Evolutionary conservation across 2,329 filamentous ascomycete species (phyloP).

Genomic region (Ilyonectria sp.): DNA sequence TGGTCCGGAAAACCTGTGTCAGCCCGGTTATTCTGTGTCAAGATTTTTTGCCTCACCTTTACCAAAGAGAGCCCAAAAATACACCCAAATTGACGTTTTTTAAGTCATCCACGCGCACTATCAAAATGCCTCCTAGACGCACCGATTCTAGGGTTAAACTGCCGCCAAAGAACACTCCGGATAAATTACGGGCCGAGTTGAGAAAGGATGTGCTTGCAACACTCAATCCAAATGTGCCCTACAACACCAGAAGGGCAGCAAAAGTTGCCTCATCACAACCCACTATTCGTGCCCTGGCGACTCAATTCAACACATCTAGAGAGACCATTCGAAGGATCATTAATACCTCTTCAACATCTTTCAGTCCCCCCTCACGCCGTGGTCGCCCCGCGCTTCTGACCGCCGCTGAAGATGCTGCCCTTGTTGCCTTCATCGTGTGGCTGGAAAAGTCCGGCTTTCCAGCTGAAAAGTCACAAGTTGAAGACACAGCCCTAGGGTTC

Average conservation of each 20-base stretch:
- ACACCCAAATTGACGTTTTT: background rate
- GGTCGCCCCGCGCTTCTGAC: background rate
- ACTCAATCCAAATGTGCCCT: background rate
- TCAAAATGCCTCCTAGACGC: background rate
- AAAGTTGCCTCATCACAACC: background rate
- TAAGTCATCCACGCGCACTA: background rate
- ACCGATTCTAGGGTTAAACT: background rate
- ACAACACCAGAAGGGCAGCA: background rate
- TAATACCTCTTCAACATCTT: background rate
- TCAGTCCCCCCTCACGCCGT: background rate
- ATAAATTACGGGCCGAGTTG: background rate
- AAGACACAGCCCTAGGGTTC: background rate
- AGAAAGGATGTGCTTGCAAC: background rate
- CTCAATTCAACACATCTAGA: background rate
- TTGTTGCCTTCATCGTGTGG: background rate
- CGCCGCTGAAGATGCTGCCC: background rate
- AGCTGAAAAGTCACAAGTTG: slow-evolving; percentile 2
- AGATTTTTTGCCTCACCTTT: background rate
- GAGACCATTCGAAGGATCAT: slow-evolving; percentile 1
- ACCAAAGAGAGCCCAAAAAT: background rate
- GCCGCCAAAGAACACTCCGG: background rate
- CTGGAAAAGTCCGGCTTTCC: background rate
- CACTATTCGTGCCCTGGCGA: background rate
- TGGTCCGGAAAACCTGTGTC: too few relatives aligned
- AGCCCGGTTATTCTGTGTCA: too few relatives aligned